These are phyloP conservation scores for Schizothecium vesticola DNA, from an alignment of 495 filamentous ascomycete genomes.

Conservation along the genomic window DNA sequence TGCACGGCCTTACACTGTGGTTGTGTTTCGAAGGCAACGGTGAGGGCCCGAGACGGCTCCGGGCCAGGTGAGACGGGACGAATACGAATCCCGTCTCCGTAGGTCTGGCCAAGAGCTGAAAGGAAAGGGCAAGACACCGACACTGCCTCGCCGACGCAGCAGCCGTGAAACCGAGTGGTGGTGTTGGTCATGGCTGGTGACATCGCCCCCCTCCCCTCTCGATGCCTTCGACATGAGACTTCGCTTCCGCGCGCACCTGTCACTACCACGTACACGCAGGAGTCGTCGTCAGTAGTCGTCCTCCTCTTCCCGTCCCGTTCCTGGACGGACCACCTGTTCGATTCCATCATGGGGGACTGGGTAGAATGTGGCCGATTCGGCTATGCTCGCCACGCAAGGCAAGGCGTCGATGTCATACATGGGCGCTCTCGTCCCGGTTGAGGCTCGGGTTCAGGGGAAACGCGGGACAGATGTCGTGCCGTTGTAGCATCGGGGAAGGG, in stretches of 20 bases:
- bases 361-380: not conserved
- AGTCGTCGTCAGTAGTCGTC: too few species aligned
- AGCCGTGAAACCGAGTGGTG: not conserved
- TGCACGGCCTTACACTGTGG: not conserved
- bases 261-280: not conserved
- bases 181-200: too few species aligned
- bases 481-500: not conserved
- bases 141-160: not conserved
- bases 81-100: not conserved
- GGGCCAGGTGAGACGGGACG: not conserved
- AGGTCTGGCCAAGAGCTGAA: not conserved
- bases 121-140: not conserved
- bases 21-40: not conserved
- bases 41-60: not conserved
- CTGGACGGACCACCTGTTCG: not conserved
- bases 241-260: not conserved
- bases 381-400: not conserved
- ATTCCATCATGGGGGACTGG: not conserved
- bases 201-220: not conserved
- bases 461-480: not conserved
- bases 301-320: not conserved
- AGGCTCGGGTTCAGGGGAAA: not conserved
- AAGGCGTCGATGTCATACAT: not conserved
- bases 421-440: not conserved
- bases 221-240: not conserved